Evolutionary conservation across 1,284 basidiomycete genomes (phyloP), one percentile per base, ranked within the genome.

Genomic region (Trichosporon asahii): DNA sequence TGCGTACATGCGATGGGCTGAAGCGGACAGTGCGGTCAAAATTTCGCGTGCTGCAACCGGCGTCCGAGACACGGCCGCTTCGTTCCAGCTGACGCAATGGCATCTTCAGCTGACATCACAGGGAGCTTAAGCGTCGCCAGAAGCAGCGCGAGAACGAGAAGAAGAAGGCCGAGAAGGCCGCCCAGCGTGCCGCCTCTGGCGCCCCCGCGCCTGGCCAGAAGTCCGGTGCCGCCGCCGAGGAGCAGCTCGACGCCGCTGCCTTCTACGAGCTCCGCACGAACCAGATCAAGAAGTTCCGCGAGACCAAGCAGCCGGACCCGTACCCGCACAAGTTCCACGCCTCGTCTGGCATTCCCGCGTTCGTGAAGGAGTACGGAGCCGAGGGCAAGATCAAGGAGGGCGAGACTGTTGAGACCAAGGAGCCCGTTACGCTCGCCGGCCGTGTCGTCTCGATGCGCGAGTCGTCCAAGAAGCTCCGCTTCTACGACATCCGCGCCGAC

Each of bases 301-400:
- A 91, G 82, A 91, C 92, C 64, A 90, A 91, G 83, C 85, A 88
- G 35, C 94, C 94, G 5, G 93, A 96, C 82, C 96, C 97, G 2
- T 99, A 99, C 86, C 96, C 97, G 23, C 97, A 99, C 90, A 99
- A 99, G 88, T 99, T 99, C 86, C 84, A 97, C 78, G 95, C 97
- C 57, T 87, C 91, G 64, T 86, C 86, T 74, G 93, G 92, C n/a
- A 86, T 99, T 78, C 86, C 89, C 18, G 81, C 86, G 14, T 99
- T 91, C 85, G 89, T 98, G 80, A 83, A 88, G 15, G 85, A 88
- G 71, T 99, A 93, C 80, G 91, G 92, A 57, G 70, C 79, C 31
- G 90, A 92, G 67, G 91, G 90, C 69, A 87, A 88, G 81, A 88
- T 95, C 74, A 79, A 85, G 18, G 77, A 82, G 8, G 83, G 80